Conservation (phyloP, 306 rosid species). For the Fragaria vesca region DNA sequence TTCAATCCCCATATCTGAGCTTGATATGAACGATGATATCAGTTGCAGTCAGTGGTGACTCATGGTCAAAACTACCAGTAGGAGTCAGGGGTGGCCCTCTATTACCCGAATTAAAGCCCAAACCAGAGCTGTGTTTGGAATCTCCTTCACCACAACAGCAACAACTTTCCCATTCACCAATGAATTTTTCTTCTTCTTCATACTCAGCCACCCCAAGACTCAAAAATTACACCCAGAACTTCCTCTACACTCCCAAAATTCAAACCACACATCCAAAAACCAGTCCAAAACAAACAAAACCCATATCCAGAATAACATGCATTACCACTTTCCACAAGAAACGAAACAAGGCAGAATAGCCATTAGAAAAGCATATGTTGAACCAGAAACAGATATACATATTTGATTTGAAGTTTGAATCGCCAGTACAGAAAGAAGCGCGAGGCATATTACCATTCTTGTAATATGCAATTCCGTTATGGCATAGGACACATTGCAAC, state of each 20-base stretch:
- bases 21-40: constrained; percentile 85
- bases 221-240: constrained; percentile 10
- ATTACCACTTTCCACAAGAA: constrained; percentile 24
- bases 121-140: constrained; percentile 66
- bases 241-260: constrained; percentile 21
- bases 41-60: constrained; percentile 73
- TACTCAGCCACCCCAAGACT: constrained; percentile 24
- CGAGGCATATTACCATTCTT: no score
- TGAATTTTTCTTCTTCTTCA: constrained; percentile 44
- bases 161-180: constrained; percentile 61
- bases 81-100: constrained; percentile 79
- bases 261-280: constrained; percentile 34
- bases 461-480: no score
- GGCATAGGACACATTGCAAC: no score
- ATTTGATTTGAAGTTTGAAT: no score
- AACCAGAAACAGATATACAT: no score
- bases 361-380: no score
- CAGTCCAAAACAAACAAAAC: constrained; percentile 14
- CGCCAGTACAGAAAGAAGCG: no score
- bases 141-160: constrained; percentile 49
- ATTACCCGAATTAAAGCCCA: constrained; percentile 95
- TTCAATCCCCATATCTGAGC: constrained; percentile 78
- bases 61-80: constrained; percentile 68
- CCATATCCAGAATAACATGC: constrained; percentile 23
- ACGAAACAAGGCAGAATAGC: no score